Conservation (phyloP, 1,284 basidiomycete species). For the Boletus nobilissimus region DNA sequence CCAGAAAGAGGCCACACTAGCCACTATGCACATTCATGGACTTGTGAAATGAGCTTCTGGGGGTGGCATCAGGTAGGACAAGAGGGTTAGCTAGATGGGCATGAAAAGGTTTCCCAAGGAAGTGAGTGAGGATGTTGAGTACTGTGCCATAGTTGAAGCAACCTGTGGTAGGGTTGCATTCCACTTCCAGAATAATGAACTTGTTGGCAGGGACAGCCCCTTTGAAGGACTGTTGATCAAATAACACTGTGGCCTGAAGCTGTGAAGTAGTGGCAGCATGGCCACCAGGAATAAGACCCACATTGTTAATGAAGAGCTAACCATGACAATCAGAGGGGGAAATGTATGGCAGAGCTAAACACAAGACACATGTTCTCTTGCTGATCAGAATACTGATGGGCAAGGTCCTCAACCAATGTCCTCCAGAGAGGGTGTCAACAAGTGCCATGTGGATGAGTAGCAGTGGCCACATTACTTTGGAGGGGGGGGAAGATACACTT, state of each 20-base stretch:
- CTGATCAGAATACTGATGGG: not conserved
- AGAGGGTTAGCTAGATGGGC: not conserved
- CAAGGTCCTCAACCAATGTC: not conserved
- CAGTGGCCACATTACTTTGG: not conserved
- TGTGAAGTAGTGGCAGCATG: not conserved
- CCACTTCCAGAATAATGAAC: not conserved
- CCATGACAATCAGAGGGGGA: not conserved
- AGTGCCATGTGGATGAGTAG: not conserved
- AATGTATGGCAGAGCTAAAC: not conserved
- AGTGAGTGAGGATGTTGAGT: not conserved
- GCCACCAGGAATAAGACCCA: not conserved
- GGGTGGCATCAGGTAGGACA: not conserved
- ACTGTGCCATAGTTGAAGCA: not conserved
- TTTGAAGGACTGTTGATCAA: not conserved
- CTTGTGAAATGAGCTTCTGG: not conserved
- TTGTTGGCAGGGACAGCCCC: not conserved
- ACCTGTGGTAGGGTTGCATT: not conserved
- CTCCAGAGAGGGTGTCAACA: not conserved
- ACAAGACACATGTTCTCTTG: not conserved
- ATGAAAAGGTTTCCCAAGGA: not conserved
- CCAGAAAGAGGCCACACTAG: not conserved
- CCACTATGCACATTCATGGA: not conserved
- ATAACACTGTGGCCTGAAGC: not conserved
- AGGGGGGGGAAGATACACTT: not conserved
- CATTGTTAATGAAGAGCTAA: not conserved